phyloP scores from a whole-genome alignment of 768 basidiomycete genomes.

The Suillus hirtellus region DNA sequence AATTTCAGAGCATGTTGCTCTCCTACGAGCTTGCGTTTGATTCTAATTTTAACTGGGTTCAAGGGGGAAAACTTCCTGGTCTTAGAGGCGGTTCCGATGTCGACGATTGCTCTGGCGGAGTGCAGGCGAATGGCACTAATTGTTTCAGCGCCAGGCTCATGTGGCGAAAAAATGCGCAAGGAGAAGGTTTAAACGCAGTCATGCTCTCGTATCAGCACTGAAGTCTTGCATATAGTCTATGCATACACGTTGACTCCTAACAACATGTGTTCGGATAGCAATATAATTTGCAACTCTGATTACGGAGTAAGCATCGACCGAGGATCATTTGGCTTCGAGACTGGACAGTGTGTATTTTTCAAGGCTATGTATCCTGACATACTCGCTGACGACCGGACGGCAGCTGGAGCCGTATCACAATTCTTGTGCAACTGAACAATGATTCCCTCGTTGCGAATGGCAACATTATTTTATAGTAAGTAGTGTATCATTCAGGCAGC shows the following conservation, averaged over 20 bases:
- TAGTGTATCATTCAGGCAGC: constrained; percentile 12
- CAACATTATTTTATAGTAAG: constrained; percentile 67
- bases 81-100: constrained; percentile 65
- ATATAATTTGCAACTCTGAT: constrained; percentile 67
- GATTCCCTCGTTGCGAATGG: constrained; percentile 73
- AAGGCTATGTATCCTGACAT: not conserved
- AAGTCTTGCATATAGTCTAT: constrained; percentile 53
- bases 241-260: constrained; percentile 74
- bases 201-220: constrained; percentile 1
- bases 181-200: constrained; percentile 57
- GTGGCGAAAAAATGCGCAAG: constrained; percentile 67
- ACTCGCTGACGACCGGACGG: constrained; percentile 6
- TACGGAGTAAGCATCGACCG: constrained; percentile 78
- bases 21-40: constrained; percentile 79
- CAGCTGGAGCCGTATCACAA: constrained; percentile 71
- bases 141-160: constrained; percentile 77
- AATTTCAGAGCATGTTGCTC: constrained; percentile 67
- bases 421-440: constrained; percentile 78
- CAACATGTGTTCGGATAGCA: constrained; percentile 52
- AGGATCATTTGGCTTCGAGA: constrained; percentile 60
- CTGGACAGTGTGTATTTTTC: constrained; percentile 56
- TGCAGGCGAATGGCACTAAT: constrained; percentile 57
- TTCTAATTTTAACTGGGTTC: constrained; percentile 64
- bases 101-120: constrained; percentile 70
- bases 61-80: constrained; percentile 77